Evolutionary conservation across 2,329 filamentous ascomycete genomes (phyloP).

Genomic region (Cladosporium sp.): DNA sequence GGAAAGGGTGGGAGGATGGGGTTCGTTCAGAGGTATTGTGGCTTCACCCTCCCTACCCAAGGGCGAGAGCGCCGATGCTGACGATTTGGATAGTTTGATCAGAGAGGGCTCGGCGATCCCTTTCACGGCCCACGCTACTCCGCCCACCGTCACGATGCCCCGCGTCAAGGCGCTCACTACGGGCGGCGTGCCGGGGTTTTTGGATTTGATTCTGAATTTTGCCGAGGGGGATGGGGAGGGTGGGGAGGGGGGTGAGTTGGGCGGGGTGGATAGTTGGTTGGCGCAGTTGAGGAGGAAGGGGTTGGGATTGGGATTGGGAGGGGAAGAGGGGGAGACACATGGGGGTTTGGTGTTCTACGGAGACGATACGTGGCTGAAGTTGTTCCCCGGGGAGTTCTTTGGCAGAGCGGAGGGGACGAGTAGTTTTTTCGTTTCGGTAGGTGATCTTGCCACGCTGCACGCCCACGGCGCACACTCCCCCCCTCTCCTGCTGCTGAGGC

Average conservation of each 20-base stretch:
- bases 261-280: conserved; percentile 90
- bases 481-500: not conserved
- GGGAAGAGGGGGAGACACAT: conserved; percentile 47
- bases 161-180: conserved; percentile 96
- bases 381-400: conserved; percentile 77
- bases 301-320: not conserved
- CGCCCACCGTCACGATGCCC: conserved; percentile 97
- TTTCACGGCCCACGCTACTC: conserved; percentile 92
- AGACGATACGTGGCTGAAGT: conserved; percentile 96
- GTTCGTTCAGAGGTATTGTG: conserved; percentile 64
- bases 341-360: conserved; percentile 75
- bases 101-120: conserved; percentile 76
- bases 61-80: too few species aligned
- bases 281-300: conserved; percentile 73
- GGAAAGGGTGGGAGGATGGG: conserved; percentile 70
- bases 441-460: conserved; percentile 32
- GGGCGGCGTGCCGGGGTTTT: conserved; percentile 94
- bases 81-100: conserved; percentile 53
- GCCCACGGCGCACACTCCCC: too few species aligned
- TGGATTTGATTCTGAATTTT: conserved; percentile 94
- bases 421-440: conserved; percentile 94
- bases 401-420: conserved; percentile 84
- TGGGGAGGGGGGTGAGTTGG: conserved; percentile 50
- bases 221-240: conserved; percentile 90
- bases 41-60: too few species aligned